Conservation (phyloP, 768 basidiomycete species). For the Pleurotus ostreatus region DNA sequence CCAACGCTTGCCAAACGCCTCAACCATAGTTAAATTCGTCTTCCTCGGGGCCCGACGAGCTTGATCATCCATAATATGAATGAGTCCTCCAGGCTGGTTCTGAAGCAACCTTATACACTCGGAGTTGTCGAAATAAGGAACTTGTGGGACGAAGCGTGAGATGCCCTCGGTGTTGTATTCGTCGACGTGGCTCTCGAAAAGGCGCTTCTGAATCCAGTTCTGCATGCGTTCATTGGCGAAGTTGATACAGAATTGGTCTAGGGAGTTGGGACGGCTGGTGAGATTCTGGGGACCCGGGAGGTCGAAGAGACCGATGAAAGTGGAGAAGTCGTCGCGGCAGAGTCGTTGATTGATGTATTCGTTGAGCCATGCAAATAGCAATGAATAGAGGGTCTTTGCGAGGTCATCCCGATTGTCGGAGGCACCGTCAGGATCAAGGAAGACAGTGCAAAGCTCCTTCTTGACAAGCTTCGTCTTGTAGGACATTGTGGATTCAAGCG, state of each 20-base stretch:
- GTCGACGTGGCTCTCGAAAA: slow-evolving; percentile 78
- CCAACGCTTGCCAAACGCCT: slow-evolving; percentile 93
- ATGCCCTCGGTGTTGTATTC: slow-evolving; percentile 88
- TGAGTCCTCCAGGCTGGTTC: slow-evolving; percentile 83
- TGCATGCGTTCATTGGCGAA: slow-evolving; percentile 93
- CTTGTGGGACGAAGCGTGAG: slow-evolving; percentile 57
- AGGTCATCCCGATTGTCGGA: slow-evolving; percentile 93
- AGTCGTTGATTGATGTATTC: slow-evolving; percentile 95
- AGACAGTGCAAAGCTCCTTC: slow-evolving; percentile 96
- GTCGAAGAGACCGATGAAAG: slow-evolving; percentile 92
- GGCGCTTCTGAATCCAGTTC: slow-evolving; percentile 69
- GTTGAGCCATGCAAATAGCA: slow-evolving; percentile 94
- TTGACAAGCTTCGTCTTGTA: slow-evolving; percentile 92
- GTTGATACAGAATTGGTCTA: slow-evolving; percentile 96
- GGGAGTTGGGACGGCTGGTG: slow-evolving; percentile 81
- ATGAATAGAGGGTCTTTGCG: slow-evolving; percentile 87
- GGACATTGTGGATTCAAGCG: slow-evolving; percentile 76
- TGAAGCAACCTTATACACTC: slow-evolving; percentile 87
- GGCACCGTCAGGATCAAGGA: slow-evolving; percentile 92
- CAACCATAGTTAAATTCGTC: slow-evolving; percentile 91
- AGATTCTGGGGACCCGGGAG: slow-evolving; percentile 92
- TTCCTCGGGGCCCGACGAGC: slow-evolving; percentile 82
- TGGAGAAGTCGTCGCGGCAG: slow-evolving; percentile 88
- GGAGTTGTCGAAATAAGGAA: slow-evolving; percentile 86
- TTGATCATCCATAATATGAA: slow-evolving; percentile 98